These are phyloP conservation scores for Ogataea kodamae DNA, from an alignment of 805 yeast species.

Conservation along the genomic window DNA sequence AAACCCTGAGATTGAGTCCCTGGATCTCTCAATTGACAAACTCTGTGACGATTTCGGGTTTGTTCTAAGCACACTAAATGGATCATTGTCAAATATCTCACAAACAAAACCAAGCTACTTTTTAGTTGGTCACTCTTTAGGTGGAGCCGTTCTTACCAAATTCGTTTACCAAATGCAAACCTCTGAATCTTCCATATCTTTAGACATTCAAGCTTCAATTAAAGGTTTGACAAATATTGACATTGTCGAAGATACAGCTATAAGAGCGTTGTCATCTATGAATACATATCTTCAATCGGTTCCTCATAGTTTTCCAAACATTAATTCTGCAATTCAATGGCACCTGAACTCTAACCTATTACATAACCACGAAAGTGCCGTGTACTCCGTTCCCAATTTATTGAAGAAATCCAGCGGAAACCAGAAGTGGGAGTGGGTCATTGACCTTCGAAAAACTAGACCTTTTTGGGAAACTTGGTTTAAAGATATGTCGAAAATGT, in stretches of 20 bases:
- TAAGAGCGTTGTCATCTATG: conserved; percentile 65
- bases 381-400: conserved; percentile 73
- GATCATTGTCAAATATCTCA: not conserved
- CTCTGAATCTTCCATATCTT: conserved; percentile 8
- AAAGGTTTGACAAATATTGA: conserved; percentile 79
- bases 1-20: conserved; percentile 11
- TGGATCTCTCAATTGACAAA: conserved; percentile 42
- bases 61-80: conserved; percentile 42
- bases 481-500: conserved; percentile 52
- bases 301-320: conserved; percentile 55
- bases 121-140: conserved; percentile 86
- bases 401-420: conserved; percentile 31
- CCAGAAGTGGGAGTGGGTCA: conserved; percentile 48
- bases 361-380: conserved; percentile 58
- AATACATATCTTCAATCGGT: conserved; percentile 58
- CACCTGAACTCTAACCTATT: conserved; percentile 58
- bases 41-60: conserved; percentile 57
- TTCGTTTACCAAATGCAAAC: conserved; percentile 32
- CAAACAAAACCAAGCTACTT: conserved; percentile 40
- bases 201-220: conserved; percentile 29
- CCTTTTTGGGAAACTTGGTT: conserved; percentile 88
- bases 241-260: conserved; percentile 92
- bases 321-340: conserved; percentile 74
- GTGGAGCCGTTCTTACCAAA: conserved; percentile 78
- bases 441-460: conserved; percentile 58